These are phyloP conservation scores for Cladophialophora yegresii DNA, from an alignment of 2,329 filamentous ascomycete species.

Conservation along the genomic window DNA sequence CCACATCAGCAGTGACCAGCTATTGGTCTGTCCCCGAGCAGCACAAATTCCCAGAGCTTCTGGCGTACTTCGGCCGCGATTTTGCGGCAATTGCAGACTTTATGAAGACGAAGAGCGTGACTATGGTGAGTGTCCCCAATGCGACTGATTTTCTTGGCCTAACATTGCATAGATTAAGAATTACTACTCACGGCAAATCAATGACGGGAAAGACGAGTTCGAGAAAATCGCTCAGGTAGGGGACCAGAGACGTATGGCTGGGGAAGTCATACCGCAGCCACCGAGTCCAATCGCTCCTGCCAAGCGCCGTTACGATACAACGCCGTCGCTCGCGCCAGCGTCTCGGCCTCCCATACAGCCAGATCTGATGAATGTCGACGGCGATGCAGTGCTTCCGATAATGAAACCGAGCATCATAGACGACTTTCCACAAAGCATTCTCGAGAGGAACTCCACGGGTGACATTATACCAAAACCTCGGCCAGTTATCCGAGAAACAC, in stretches of 20 bases:
- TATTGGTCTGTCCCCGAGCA: slow-evolving; percentile 57
- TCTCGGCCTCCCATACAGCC: slow-evolving; percentile 39
- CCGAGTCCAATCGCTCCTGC: slow-evolving; percentile 47
- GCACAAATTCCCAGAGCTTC: slow-evolving; percentile 49
- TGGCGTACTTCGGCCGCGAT: slow-evolving; percentile 52
- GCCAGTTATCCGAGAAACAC: slow-evolving; percentile 17
- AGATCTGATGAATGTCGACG: slow-evolving; percentile 40
- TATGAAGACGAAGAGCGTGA: slow-evolving; percentile 56
- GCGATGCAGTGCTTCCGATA: slow-evolving; percentile 44
- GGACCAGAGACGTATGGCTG: slow-evolving; percentile 49
- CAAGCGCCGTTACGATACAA: slow-evolving; percentile 53
- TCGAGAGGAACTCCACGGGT: slow-evolving; percentile 27
- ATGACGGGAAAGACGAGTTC: slow-evolving; percentile 49
- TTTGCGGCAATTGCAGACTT: slow-evolving; percentile 53
- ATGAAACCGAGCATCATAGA: slow-evolving; percentile 39
- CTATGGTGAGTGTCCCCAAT: slow-evolving; percentile 47
- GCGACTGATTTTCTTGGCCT: slow-evolving; percentile 8
- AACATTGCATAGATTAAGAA: slow-evolving; percentile 50
- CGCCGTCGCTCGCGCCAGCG: slow-evolving; percentile 43
- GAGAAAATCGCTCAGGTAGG: slow-evolving; percentile 50
- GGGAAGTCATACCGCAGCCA: slow-evolving; percentile 48
- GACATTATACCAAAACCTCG: slow-evolving; percentile 30
- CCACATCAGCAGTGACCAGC: slow-evolving; percentile 45
- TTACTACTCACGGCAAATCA: slow-evolving; percentile 50
- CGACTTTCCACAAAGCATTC: slow-evolving; percentile 32